These are phyloP conservation scores for Canavalia gladiata DNA, from an alignment of 306 rosid genomes.

Conservation along the genomic window DNA sequence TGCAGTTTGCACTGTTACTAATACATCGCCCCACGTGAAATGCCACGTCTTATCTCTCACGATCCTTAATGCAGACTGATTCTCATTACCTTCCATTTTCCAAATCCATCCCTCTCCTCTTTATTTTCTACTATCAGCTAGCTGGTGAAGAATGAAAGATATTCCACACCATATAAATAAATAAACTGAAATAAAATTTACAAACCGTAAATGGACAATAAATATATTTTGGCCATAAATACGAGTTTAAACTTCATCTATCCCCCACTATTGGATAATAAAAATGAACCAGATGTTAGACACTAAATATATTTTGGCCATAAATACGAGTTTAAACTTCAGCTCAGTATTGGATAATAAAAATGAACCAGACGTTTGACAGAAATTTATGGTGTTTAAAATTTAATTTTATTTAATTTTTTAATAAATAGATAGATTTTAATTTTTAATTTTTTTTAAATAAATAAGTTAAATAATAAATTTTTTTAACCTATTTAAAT, in stretches of 20 bases:
- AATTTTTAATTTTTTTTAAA: too few species aligned
- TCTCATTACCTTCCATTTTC: conserved; percentile 1
- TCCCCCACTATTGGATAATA: neutral
- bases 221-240: neutral
- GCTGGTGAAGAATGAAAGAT: neutral
- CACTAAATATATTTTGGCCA: neutral
- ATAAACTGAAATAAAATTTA: neutral
- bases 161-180: neutral
- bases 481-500: too few species aligned
- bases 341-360: neutral
- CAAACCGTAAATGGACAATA: neutral
- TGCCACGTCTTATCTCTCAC: conserved; percentile 47
- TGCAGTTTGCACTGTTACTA: conserved; percentile 7
- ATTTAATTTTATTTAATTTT: too few species aligned
- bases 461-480: too few species aligned
- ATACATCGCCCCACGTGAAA: conserved; percentile 51
- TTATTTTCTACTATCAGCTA: neutral
- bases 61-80: neutral
- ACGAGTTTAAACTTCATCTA: neutral
- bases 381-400: neutral
- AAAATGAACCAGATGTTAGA: too few species aligned
- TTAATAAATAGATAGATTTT: too few species aligned
- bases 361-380: neutral
- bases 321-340: neutral
- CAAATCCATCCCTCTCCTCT: neutral